Percentiles rank a stretch among this genome's conserved stretches.
phyloP scores from a whole-genome alignment of 768 basidiomycete genomes.

The Russula lepida region DNA sequence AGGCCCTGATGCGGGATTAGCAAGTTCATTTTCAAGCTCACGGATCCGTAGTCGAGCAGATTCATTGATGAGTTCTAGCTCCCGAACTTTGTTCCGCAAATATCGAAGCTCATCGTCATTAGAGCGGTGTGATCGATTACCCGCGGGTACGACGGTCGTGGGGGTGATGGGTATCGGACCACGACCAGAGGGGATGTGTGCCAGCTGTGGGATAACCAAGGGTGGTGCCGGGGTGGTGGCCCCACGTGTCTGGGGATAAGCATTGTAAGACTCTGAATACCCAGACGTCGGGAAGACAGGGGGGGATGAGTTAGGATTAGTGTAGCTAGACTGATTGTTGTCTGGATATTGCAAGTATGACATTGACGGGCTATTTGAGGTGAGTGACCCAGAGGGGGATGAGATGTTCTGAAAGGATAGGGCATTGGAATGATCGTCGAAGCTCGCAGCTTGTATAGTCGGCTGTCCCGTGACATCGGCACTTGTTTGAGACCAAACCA shows the following conservation, averaged over 20 bases:
- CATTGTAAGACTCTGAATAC: constrained; percentile 19
- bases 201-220: constrained; percentile 21
- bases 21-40: constrained; percentile 41
- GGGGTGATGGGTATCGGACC: constrained; percentile 23
- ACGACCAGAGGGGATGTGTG: constrained; percentile 23
- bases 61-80: constrained; percentile 55
- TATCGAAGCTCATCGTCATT: constrained; percentile 44
- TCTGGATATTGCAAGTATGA: constrained; percentile 21
- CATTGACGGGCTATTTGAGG: constrained; percentile 15
- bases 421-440: constrained; percentile 13
- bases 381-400: constrained; percentile 15
- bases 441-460: constrained; percentile 9
- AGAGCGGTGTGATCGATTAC: constrained; percentile 22
- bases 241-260: constrained; percentile 16
- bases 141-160: constrained; percentile 19
- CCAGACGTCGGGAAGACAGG: constrained; percentile 16
- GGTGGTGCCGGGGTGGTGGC: neutral
- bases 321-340: constrained; percentile 19
- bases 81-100: constrained; percentile 50
- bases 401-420: constrained; percentile 19
- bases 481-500: constrained; percentile 20
- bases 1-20: constrained; percentile 24
- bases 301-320: constrained; percentile 18
- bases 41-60: constrained; percentile 40
- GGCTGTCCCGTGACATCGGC: constrained; percentile 13